Conservation (phyloP, 2,329 filamentous ascomycete genomes). For the Neonectria faginata region DNA sequence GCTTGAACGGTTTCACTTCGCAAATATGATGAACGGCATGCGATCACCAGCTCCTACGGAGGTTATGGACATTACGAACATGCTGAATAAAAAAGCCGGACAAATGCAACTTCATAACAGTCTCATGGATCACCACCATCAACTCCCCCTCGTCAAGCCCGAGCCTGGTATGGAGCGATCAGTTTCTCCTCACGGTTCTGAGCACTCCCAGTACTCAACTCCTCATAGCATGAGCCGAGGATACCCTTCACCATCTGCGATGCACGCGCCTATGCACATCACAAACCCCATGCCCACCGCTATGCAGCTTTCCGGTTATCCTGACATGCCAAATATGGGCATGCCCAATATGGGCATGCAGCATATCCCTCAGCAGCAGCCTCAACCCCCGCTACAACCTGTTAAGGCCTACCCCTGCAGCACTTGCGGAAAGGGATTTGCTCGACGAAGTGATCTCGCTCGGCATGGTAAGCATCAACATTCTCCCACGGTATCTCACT, state of each 20-base stretch:
- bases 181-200: constrained; percentile 69
- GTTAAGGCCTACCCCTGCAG: constrained; percentile 86
- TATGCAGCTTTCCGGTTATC: constrained; percentile 59
- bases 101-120: constrained; percentile 50
- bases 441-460: constrained; percentile 90
- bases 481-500: not conserved
- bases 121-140: constrained; percentile 50
- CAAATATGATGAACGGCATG: constrained; percentile 52
- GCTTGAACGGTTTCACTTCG: constrained; percentile 26
- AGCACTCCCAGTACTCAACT: constrained; percentile 68
- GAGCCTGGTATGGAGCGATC: constrained; percentile 63
- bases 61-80: constrained; percentile 66
- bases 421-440: constrained; percentile 92
- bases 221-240: constrained; percentile 60
- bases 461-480: constrained; percentile 80
- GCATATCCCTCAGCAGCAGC: constrained; percentile 51
- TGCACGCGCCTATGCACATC: constrained; percentile 63
- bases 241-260: constrained; percentile 65
- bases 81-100: constrained; percentile 63
- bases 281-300: constrained; percentile 56
- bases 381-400: constrained; percentile 52
- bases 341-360: constrained; percentile 55
- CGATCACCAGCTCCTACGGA: constrained; percentile 59
- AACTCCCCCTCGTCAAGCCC: constrained; percentile 49
- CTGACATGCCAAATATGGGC: constrained; percentile 57